These are phyloP conservation scores for Trichopus zeylanicus DNA, from an alignment of 116 monocot genomes.

Conservation along the genomic window DNA sequence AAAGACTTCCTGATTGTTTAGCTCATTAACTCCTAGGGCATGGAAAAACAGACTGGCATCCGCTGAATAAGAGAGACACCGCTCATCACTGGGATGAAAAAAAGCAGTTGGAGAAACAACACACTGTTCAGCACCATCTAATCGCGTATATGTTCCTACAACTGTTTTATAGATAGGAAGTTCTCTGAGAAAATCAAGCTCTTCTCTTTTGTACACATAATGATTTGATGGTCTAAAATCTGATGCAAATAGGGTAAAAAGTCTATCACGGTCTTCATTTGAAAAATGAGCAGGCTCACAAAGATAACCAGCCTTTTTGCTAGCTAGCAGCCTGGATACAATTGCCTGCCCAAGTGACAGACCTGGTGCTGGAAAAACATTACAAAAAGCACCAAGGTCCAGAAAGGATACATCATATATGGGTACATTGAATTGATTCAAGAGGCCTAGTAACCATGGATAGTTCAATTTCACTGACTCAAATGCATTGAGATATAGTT, in stretches of 20 bases:
- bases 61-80: slow-evolving; percentile 47
- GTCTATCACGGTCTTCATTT: slow-evolving; percentile 59
- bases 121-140: slow-evolving; percentile 48
- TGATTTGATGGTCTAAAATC: slow-evolving; percentile 45
- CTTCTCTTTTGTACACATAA: slow-evolving; percentile 67
- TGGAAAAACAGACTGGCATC: slow-evolving; percentile 41
- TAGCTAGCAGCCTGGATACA: slow-evolving; percentile 57
- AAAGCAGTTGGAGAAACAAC: slow-evolving; percentile 69
- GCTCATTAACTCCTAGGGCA: slow-evolving; percentile 65
- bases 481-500: slow-evolving; percentile 37
- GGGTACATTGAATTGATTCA: slow-evolving; percentile 76
- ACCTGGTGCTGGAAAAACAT: slow-evolving; percentile 43
- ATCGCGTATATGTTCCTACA: slow-evolving; percentile 48
- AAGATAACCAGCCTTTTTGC: slow-evolving; percentile 59
- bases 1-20: slow-evolving; percentile 71
- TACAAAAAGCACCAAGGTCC: slow-evolving; percentile 34
- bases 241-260: slow-evolving; percentile 59
- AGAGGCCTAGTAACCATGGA: slow-evolving; percentile 69
- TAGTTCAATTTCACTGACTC: slow-evolving; percentile 41
- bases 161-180: slow-evolving; percentile 92
- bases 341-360: slow-evolving; percentile 65
- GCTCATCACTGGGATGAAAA: slow-evolving; percentile 63
- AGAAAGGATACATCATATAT: slow-evolving; percentile 78
- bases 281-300: slow-evolving; percentile 50
- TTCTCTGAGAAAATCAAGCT: slow-evolving; percentile 61